A percentile compares a stretch with the other conserved stretches of the same genome.
These are phyloP conservation scores for Blastobotrys capitulatus DNA, from an alignment of 1,139 yeast species.

Conservation along the genomic window DNA sequence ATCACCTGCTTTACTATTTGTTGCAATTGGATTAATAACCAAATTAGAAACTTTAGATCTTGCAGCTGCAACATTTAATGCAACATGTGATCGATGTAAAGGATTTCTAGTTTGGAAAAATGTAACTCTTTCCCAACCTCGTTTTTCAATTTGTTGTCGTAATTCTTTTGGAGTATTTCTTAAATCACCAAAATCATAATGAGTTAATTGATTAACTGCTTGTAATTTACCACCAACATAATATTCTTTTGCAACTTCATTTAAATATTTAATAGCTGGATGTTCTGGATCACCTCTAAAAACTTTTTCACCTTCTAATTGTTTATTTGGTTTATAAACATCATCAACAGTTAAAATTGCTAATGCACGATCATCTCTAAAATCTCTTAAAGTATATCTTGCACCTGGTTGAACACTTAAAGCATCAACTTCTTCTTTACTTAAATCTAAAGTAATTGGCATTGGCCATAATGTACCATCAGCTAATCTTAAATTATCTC, in stretches of 20 bases:
- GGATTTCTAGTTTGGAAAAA: conserved; percentile 99
- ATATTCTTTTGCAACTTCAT: conserved; percentile 69
- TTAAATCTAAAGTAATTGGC: conserved; percentile 85
- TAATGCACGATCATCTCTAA: conserved; percentile 73
- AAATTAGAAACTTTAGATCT: conserved; percentile 70
- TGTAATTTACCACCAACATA: conserved; percentile 86
- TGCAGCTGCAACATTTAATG: conserved; percentile 93
- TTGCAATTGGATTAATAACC: conserved; percentile 94
- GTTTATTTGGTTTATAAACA: conserved; percentile 76
- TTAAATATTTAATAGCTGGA: conserved; percentile 78
- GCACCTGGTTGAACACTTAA: conserved; percentile 46
- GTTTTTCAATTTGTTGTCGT: conserved; percentile 71
- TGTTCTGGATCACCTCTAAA: conserved; percentile 98
- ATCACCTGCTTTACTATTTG: conserved; percentile 95
- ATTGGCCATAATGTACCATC: conserved; percentile 86
- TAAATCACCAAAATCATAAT: conserved; percentile 82
- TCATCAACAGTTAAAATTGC: conserved; percentile 80
- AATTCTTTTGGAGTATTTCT: conserved; percentile 90
- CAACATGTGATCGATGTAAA: conserved; percentile 98
- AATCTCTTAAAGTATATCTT: conserved; percentile 70
- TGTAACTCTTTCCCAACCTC: conserved; percentile 87
- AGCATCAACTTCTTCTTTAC: conserved; percentile 45
- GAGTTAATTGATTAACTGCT: conserved; percentile 79
- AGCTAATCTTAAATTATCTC: conserved; percentile 65
- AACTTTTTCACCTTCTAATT: conserved; percentile 72